phyloP scores from a whole-genome alignment of 75 land plant species.

The Cunninghamia lanceolata region DNA sequence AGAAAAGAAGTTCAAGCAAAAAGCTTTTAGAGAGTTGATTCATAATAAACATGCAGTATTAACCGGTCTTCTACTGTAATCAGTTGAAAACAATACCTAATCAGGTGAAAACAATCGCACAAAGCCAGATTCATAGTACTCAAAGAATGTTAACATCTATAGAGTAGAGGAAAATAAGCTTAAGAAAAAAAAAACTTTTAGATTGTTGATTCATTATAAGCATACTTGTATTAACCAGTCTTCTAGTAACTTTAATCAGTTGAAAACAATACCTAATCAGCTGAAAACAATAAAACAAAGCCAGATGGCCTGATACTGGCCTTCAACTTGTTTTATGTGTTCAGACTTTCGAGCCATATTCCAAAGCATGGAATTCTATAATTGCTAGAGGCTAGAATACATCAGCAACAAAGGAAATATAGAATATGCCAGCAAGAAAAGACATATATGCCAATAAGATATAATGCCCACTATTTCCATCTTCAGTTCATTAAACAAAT shows the following conservation, averaged over 20 bases:
- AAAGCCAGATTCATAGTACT: background rate
- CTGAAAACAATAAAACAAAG: background rate
- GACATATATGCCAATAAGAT: background rate
- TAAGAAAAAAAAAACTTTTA: background rate
- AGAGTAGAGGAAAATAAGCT: background rate
- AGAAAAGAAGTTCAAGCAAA: background rate
- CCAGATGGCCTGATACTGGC: background rate
- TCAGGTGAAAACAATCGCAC: background rate
- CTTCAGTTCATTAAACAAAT: background rate
- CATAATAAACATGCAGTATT: background rate
- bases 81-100: background rate
- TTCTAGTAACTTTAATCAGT: background rate
- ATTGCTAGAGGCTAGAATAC: background rate
- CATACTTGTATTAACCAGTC: background rate
- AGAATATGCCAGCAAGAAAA: background rate
- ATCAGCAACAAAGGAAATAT: background rate
- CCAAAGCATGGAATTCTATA: background rate
- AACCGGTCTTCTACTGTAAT: background rate
- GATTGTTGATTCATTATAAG: background rate
- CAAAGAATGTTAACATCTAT: background rate
- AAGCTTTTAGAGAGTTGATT: background rate
- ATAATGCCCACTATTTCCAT: background rate
- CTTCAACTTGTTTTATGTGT: background rate
- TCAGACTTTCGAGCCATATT: background rate
- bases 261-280: background rate